Percentiles rank a stretch among this genome's conserved stretches.
Evolutionary conservation across 148 eudicot species (phyloP).

Genomic region (Fallopia convolvulus): DNA sequence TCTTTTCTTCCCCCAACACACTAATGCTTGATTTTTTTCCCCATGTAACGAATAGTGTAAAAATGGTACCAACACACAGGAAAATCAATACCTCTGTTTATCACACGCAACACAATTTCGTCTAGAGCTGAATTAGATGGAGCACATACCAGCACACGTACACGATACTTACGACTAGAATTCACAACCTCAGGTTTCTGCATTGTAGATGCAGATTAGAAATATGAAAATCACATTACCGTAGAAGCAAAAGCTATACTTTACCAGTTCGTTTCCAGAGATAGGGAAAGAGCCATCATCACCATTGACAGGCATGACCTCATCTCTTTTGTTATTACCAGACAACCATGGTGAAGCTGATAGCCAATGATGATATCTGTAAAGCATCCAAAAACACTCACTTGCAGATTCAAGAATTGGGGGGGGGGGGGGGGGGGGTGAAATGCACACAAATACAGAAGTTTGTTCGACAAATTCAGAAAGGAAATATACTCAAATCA

Average conservation of each 20-base stretch:
- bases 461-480: neutral
- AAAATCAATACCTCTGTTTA: conserved; percentile 53
- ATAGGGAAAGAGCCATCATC: conserved; percentile 89
- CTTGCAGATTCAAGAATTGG: neutral
- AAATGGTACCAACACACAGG: neutral
- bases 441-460: neutral
- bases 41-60: neutral
- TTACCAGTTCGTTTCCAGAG: conserved; percentile 83
- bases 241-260: conserved; percentile 1
- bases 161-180: conserved; percentile 86
- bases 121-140: conserved; percentile 99
- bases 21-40: neutral
- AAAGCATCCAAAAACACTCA: neutral
- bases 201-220: conserved; percentile 7
- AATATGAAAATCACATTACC: neutral
- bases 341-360: conserved; percentile 89
- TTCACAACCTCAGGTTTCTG: conserved; percentile 95
- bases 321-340: conserved; percentile 72
- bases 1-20: neutral
- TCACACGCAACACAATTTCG: conserved; percentile 82
- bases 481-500: neutral
- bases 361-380: conserved; percentile 60
- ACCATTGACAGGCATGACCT: conserved; percentile 75
- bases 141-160: conserved; percentile 94
- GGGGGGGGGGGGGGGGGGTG: too few species aligned